These are phyloP conservation scores for Aspergillus neoniger DNA, from an alignment of 2,329 filamentous ascomycete genomes.

Conservation along the genomic window DNA sequence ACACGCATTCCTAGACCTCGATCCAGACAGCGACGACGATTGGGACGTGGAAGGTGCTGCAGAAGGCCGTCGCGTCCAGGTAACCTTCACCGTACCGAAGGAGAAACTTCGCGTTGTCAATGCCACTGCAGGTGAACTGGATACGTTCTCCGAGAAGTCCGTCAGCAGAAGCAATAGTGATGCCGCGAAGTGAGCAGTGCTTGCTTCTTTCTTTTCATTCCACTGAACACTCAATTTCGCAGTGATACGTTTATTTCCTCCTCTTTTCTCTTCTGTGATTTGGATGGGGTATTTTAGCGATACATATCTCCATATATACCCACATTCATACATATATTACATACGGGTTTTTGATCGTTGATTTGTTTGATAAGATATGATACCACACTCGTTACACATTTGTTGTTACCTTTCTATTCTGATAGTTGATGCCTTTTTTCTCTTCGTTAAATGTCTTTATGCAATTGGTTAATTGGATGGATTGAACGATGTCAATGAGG, in stretches of 20 bases:
- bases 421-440: background rate
- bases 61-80: constrained; percentile 71
- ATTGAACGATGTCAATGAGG: background rate
- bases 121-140: constrained; percentile 51
- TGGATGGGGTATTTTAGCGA: background rate
- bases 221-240: too few relatives aligned
- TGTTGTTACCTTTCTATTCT: background rate
- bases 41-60: constrained; percentile 77
- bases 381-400: background rate
- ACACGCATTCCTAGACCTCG: constrained; percentile 27
- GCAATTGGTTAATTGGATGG: background rate
- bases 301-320: background rate
- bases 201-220: background rate
- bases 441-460: background rate
- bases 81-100: constrained; percentile 92
- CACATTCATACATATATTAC: background rate
- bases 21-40: constrained; percentile 49
- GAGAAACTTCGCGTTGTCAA: constrained; percentile 89
- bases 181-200: background rate
- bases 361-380: background rate
- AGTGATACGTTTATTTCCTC: too few relatives aligned
- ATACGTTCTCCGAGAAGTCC: constrained; percentile 33
- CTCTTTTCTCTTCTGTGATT: background rate
- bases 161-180: constrained; percentile 27
- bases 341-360: background rate